Evolutionary conservation across 2,329 filamentous ascomycete species (phyloP).

Genomic region (Myriosclerotinia duriaeana): DNA sequence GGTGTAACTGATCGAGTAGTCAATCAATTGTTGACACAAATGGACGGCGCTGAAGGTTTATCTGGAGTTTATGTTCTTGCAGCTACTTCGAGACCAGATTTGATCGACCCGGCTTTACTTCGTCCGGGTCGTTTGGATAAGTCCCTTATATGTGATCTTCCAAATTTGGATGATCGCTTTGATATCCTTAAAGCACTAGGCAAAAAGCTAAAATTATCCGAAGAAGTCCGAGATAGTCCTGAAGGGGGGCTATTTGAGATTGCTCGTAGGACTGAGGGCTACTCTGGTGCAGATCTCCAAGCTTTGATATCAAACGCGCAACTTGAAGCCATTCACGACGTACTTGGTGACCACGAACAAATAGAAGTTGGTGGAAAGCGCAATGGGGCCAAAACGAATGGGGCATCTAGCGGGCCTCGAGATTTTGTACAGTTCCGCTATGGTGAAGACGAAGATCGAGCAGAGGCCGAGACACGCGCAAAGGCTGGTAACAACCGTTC

Average conservation of each 20-base stretch:
- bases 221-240: constrained; percentile 51
- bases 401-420: constrained; percentile 40
- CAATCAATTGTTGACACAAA: constrained; percentile 96
- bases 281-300: constrained; percentile 91
- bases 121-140: constrained; percentile 93
- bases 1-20: constrained; percentile 98
- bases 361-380: constrained; percentile 38
- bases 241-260: constrained; percentile 54
- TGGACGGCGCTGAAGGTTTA: constrained; percentile 96
- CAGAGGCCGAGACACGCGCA: constrained; percentile 43
- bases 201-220: constrained; percentile 71
- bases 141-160: constrained; percentile 87
- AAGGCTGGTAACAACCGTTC: constrained; percentile 51
- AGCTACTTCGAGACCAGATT: constrained; percentile 86
- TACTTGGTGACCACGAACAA: constrained; percentile 64
- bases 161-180: constrained; percentile 72
- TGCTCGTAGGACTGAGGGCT: constrained; percentile 78
- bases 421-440: constrained; percentile 85
- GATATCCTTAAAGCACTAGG: constrained; percentile 88
- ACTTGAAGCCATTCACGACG: constrained; percentile 93
- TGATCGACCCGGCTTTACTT: constrained; percentile 91
- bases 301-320: constrained; percentile 95
- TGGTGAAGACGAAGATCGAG: constrained; percentile 56
- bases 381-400: constrained; percentile 34
- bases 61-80: constrained; percentile 95